Evolutionary conservation across 768 basidiomycete genomes (phyloP).

Genomic region (Leccinum fibrillosum): DNA sequence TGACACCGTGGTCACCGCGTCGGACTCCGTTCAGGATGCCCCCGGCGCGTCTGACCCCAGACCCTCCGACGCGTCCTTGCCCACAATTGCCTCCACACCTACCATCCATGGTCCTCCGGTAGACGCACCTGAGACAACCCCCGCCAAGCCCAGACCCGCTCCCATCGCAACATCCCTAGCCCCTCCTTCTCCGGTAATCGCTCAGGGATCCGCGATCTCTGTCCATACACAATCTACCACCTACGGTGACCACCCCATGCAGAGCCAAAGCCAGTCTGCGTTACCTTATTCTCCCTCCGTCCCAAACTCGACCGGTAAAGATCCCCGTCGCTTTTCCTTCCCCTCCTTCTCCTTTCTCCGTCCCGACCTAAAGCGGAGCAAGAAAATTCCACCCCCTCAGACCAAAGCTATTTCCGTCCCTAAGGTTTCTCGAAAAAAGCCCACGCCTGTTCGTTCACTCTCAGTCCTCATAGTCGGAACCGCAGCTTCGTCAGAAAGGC

Average conservation of each 20-base stretch:
- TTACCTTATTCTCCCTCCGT: slow-evolving; percentile 19
- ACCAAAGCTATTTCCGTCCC: slow-evolving; percentile 30
- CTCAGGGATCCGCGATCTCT: slow-evolving; percentile 3
- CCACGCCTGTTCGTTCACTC: slow-evolving; percentile 34
- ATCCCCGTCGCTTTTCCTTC: slow-evolving; percentile 46
- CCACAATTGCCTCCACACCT: slow-evolving; percentile 22
- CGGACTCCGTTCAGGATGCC: slow-evolving; percentile 1
- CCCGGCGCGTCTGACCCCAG: slow-evolving; percentile 4
- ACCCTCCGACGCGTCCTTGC: slow-evolving; percentile 18
- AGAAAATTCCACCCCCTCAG: slow-evolving; percentile 11
- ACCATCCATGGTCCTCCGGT: slow-evolving; percentile 19
- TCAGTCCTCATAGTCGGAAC: slow-evolving; percentile 30
- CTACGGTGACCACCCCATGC: slow-evolving; percentile 17
- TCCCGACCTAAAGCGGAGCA: slow-evolving; percentile 28
- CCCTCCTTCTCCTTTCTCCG: slow-evolving; percentile 43
- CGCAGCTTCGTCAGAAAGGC: slow-evolving; percentile 45
- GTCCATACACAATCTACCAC: slow-evolving; percentile 15
- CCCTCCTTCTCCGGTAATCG: slow-evolving; percentile 14
- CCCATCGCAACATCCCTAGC: slow-evolving; percentile 15
- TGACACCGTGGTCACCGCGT: slow-evolving; percentile 2
- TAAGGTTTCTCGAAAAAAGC: slow-evolving; percentile 41
- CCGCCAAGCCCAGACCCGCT: not conserved
- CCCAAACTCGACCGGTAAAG: slow-evolving; percentile 18
- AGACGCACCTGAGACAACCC: not conserved
- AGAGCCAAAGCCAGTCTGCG: slow-evolving; percentile 28